Evolutionary conservation across 495 filamentous ascomycete genomes (phyloP).

Genomic region (Penicillium crystallinum): DNA sequence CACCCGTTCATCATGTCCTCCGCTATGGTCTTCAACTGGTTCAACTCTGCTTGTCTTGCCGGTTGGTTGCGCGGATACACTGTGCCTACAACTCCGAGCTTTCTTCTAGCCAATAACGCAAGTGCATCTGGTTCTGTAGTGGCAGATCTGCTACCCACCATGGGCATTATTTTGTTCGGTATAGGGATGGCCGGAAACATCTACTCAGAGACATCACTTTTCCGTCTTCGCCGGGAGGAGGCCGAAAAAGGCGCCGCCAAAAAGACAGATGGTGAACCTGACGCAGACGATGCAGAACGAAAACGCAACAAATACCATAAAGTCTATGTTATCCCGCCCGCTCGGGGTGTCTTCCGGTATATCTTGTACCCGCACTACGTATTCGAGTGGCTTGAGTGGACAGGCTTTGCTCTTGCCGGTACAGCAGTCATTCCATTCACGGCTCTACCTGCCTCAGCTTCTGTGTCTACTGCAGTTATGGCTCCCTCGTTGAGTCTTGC

Average conservation of each 20-base stretch:
- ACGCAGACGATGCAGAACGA: constrained; percentile 23
- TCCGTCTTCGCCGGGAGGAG: constrained; percentile 54
- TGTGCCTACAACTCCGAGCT: constrained; percentile 30
- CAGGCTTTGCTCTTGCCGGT: constrained; percentile 73
- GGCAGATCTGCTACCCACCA: constrained; percentile 7
- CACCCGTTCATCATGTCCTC: constrained; percentile 56
- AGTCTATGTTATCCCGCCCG: constrained; percentile 84
- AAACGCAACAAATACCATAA: constrained; percentile 52
- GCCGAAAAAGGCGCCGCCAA: constrained; percentile 38
- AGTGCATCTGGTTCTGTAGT: background rate
- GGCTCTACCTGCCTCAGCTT: background rate
- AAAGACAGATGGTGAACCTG: constrained; percentile 29
- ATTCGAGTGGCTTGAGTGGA: constrained; percentile 95
- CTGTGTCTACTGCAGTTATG: constrained; percentile 1
- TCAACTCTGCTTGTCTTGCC: constrained; percentile 71
- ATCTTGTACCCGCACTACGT: constrained; percentile 92
- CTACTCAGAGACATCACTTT: constrained; percentile 60
- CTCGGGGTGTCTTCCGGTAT: constrained; percentile 72
- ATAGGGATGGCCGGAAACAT: constrained; percentile 76
- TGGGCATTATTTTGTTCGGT: constrained; percentile 57
- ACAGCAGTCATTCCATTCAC: constrained; percentile 24
- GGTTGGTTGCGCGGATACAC: constrained; percentile 64
- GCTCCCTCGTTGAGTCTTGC: constrained; percentile 26
- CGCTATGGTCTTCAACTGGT: constrained; percentile 67
- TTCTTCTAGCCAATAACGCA: constrained; percentile 3